Evolutionary conservation across 2,329 filamentous ascomycete genomes (phyloP).

Genomic region (Trichophyton verrucosum): DNA sequence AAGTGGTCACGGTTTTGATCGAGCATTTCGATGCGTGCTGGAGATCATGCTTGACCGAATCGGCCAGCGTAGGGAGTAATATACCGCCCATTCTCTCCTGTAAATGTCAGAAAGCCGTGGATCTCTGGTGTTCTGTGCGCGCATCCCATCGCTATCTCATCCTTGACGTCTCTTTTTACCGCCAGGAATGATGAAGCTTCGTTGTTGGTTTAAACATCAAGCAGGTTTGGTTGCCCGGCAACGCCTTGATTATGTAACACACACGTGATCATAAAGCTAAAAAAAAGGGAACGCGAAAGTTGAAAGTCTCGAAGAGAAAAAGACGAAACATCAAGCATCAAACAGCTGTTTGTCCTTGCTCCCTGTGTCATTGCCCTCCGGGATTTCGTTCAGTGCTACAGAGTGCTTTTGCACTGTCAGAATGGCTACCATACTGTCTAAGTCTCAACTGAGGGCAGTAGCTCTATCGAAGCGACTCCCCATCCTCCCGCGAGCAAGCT

Average conservation of each 20-base stretch:
- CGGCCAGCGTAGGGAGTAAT: constrained; percentile 17
- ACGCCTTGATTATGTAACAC: background rate
- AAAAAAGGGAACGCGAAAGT: background rate
- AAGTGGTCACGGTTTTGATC: constrained; percentile 27
- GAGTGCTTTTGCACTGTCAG: background rate
- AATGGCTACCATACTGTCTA: background rate
- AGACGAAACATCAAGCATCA: no score
- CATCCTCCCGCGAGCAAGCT: background rate
- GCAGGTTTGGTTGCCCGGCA: constrained; percentile 10
- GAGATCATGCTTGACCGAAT: constrained; percentile 44
- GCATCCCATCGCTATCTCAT: background rate
- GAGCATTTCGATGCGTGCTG: constrained; percentile 45
- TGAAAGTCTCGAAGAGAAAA: background rate
- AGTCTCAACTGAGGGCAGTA: background rate
- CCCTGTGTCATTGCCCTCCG: no score
- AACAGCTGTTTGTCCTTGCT: background rate
- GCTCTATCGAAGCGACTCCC: background rate
- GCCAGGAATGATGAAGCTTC: background rate
- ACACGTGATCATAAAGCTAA: background rate
- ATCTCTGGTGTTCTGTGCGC: background rate
- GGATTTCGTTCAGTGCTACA: background rate
- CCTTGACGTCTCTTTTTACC: background rate
- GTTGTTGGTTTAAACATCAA: constrained; percentile 10
- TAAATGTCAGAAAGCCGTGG: background rate
- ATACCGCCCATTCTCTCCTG: constrained; percentile 12